Evolutionary conservation across 192 early-diverging fungal species (phyloP).

Genomic region (Backusella australiensis): DNA sequence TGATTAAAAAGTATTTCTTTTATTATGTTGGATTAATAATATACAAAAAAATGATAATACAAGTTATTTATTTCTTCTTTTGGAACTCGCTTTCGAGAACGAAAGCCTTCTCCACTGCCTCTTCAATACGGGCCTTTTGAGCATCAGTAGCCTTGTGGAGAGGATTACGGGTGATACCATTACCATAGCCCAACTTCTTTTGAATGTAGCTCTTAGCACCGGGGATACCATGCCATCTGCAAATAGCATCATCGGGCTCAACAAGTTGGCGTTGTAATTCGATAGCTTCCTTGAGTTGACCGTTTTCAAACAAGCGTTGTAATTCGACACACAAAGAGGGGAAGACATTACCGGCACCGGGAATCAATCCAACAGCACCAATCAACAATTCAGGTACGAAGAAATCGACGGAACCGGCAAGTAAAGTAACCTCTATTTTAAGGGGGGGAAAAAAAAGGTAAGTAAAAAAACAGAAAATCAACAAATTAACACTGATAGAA

Average conservation of each 20-base stretch:
- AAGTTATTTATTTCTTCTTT: not conserved
- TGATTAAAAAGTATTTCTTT: not conserved
- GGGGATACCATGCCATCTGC: conserved; percentile 34
- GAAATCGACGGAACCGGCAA: conserved; percentile 39
- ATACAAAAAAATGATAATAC: not conserved
- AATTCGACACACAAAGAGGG: conserved; percentile 27
- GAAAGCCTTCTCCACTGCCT: not conserved
- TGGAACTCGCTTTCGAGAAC: not conserved
- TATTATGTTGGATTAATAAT: not conserved
- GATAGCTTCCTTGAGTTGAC: conserved; percentile 27
- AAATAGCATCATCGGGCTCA: conserved; percentile 32
- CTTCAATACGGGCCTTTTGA: not conserved
- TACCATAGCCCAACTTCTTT: conserved; percentile 24
- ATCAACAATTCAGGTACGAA: conserved; percentile 32
- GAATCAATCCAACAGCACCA: conserved; percentile 32
- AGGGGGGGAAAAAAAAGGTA: not conserved
- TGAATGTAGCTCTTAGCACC: conserved; percentile 36
- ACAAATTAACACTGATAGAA: too few relatives aligned
- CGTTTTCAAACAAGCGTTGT: conserved; percentile 23
- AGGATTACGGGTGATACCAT: conserved; percentile 2
- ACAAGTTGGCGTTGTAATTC: conserved; percentile 32
- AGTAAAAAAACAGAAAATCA: too few relatives aligned
- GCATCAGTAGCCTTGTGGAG: not conserved
- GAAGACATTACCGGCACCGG: conserved; percentile 29
- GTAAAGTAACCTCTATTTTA: conserved; percentile 27